phyloP scores from a whole-genome alignment of 129 eudicot species.

The Flaveria bidentis region DNA sequence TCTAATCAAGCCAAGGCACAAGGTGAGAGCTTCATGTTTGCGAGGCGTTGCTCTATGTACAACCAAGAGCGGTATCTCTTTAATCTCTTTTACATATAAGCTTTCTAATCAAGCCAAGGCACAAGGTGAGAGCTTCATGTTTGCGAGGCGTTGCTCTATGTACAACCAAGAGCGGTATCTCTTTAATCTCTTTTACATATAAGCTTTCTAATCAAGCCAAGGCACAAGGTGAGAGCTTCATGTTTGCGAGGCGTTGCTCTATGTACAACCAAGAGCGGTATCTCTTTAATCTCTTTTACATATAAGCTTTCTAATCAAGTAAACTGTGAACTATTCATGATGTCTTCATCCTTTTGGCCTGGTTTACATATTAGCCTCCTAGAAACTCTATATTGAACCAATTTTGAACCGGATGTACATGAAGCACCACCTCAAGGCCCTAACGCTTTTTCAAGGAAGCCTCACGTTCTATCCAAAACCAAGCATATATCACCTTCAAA shows the following conservation, averaged over 20 bases:
- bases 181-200: neutral
- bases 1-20: neutral
- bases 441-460: neutral
- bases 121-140: neutral
- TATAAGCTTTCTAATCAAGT: neutral
- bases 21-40: neutral
- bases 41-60: neutral
- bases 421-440: neutral
- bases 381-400: neutral
- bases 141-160: neutral
- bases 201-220: neutral
- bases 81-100: neutral
- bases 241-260: neutral
- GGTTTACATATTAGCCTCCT: too few species aligned
- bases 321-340: neutral
- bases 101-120: neutral
- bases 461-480: neutral
- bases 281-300: neutral
- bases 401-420: neutral
- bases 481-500: conserved; percentile 3
- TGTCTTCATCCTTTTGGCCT: neutral
- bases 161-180: neutral
- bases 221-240: neutral
- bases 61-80: neutral
- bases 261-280: neutral